Conservation (phyloP, 1,284 basidiomycete genomes). For the Sphagnurus paluster region DNA sequence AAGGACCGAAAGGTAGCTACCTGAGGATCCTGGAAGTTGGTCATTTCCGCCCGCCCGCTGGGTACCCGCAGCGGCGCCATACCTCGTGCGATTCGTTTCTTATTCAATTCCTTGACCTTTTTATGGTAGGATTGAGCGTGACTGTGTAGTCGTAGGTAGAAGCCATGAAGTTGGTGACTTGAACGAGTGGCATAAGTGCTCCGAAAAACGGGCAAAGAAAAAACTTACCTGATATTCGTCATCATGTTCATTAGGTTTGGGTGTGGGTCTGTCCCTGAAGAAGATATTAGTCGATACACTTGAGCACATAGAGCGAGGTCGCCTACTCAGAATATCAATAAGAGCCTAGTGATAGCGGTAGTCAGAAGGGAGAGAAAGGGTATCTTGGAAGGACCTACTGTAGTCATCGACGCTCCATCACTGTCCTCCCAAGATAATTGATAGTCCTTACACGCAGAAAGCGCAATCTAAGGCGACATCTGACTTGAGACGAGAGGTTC, state of each 20-base stretch:
- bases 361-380: neutral
- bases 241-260: slow-evolving; percentile 15
- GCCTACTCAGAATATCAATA: slow-evolving; percentile 16
- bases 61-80: slow-evolving; percentile 4
- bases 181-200: neutral
- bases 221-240: slow-evolving; percentile 12
- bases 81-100: slow-evolving; percentile 7
- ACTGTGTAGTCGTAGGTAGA: slow-evolving; percentile 16
- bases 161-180: slow-evolving; percentile 19
- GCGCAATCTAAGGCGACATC: slow-evolving; percentile 27
- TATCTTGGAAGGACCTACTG: slow-evolving; percentile 15
- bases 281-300: neutral
- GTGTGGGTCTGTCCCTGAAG: slow-evolving; percentile 15
- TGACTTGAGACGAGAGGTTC: neutral
- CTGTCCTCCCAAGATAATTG: slow-evolving; percentile 32
- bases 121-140: slow-evolving; percentile 10
- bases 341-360: slow-evolving; percentile 5
- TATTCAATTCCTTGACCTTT: slow-evolving; percentile 9
- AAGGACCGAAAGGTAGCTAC: slow-evolving; percentile 1
- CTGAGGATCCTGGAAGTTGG: slow-evolving; percentile 23
- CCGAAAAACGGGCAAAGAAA: neutral
- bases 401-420: slow-evolving; percentile 33
- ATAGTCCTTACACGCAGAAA: slow-evolving; percentile 33
- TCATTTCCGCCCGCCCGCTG: slow-evolving; percentile 10
- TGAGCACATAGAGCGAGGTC: neutral